A percentile compares a stretch with the other conserved stretches of the same genome.
phyloP scores from a whole-genome alignment of 768 basidiomycete genomes.

The Exsudoporus frostii region DNA sequence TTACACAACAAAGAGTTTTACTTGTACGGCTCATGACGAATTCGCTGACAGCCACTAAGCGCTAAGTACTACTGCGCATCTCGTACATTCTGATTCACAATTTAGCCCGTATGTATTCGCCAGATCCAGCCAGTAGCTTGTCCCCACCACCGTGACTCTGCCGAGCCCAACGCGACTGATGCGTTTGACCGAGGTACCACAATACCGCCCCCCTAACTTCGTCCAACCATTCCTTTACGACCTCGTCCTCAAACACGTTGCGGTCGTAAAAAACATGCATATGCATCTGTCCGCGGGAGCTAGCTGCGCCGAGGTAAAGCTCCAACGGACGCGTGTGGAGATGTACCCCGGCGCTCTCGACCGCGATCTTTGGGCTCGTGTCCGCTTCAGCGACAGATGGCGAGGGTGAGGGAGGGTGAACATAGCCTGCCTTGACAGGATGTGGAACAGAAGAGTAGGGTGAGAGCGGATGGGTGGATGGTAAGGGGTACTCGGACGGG shows the following conservation, averaged over 20 bases:
- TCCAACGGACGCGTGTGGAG: conserved; percentile 46
- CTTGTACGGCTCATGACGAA: too few species aligned
- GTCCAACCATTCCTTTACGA: conserved; percentile 46
- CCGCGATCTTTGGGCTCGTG: conserved; percentile 7
- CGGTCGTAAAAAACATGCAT: conserved; percentile 40
- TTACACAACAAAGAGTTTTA: too few species aligned
- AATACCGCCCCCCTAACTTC: conserved; percentile 38
- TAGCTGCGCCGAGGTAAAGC: conserved; percentile 41
- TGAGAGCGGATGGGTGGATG: conserved; percentile 21
- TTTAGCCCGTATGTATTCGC: not conserved
- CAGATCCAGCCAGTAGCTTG: not conserved
- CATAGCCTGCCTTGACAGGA: conserved; percentile 10
- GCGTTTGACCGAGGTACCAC: conserved; percentile 29
- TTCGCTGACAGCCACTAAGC: too few species aligned
- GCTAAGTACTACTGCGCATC: too few species aligned
- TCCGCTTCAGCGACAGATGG: not conserved
- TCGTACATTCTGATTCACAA: not conserved
- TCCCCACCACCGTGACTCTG: not conserved
- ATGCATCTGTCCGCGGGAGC: conserved; percentile 30
- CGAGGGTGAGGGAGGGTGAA: not conserved
- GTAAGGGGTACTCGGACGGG: conserved; percentile 37
- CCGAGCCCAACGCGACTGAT: not conserved
- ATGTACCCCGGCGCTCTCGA: conserved; percentile 7
- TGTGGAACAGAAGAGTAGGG: conserved; percentile 18
- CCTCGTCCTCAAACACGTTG: conserved; percentile 42